phyloP scores from a whole-genome alignment of 2,329 filamentous ascomycete genomes.

The Atkinsonella hypoxylon region DNA sequence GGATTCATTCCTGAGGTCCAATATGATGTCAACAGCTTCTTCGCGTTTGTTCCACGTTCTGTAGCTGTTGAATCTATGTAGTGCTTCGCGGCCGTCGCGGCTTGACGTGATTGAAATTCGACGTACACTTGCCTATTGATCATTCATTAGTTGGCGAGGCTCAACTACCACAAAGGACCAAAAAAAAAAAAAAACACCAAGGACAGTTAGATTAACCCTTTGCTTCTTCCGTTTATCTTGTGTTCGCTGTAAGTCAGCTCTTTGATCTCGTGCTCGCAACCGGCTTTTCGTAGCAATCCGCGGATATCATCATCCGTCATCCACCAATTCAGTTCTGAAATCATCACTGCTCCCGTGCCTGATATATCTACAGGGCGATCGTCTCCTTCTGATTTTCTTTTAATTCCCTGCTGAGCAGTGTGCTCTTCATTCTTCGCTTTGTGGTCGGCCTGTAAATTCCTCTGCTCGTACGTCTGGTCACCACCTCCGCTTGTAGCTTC shows the following conservation, averaged over 20 bases:
- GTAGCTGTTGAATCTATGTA: constrained; percentile 55
- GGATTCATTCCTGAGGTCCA: constrained; percentile 69
- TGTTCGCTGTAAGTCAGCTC: constrained; percentile 97
- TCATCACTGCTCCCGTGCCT: constrained; percentile 61
- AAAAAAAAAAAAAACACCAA: too few relatives aligned
- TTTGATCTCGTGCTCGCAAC: constrained; percentile 71
- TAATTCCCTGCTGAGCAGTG: constrained; percentile 34
- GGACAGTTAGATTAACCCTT: constrained; percentile 55
- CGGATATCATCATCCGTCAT: constrained; percentile 90
- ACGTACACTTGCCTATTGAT: constrained; percentile 59
- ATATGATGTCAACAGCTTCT: constrained; percentile 64
- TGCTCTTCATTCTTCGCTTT: constrained; percentile 16
- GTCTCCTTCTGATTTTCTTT: constrained; percentile 49
- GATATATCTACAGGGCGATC: constrained; percentile 46
- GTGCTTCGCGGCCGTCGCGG: constrained; percentile 74
- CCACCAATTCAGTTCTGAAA: constrained; percentile 95
- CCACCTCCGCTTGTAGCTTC: constrained; percentile 29
- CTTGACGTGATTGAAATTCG: constrained; percentile 73
- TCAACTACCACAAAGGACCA: too few relatives aligned
- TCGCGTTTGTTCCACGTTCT: constrained; percentile 41
- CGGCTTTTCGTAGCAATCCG: constrained; percentile 70
- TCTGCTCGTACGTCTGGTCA: constrained; percentile 18
- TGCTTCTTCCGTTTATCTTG: constrained; percentile 98
- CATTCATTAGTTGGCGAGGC: too few relatives aligned
- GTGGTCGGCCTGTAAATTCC: constrained; percentile 11